Percentiles rank a stretch among this genome's conserved stretches.
phyloP scores from a whole-genome alignment of 306 rosid genomes.

The Cajanus cajan region DNA sequence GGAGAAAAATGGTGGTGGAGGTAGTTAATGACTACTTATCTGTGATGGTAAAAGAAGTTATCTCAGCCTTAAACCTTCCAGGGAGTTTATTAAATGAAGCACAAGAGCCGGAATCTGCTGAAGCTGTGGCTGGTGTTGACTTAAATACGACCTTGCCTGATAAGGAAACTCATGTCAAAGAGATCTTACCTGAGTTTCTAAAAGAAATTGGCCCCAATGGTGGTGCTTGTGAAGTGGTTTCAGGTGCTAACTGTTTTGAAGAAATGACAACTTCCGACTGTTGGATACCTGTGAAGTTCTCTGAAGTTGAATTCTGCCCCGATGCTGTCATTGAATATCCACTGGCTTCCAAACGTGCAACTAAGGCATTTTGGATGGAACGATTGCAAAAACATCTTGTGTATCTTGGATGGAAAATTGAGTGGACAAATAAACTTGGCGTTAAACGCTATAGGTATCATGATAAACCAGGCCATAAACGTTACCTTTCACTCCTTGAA shows the following conservation, averaged over 20 bases:
- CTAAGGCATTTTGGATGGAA: not conserved
- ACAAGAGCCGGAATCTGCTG: conserved; percentile 24
- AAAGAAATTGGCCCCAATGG: not conserved
- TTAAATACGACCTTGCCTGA: not conserved
- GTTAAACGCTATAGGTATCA: conserved; percentile 25
- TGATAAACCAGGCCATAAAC: conserved; percentile 6
- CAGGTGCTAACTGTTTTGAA: not conserved
- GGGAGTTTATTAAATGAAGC: conserved; percentile 25
- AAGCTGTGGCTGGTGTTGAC: conserved; percentile 17
- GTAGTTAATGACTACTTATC: conserved; percentile 48
- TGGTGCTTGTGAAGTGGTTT: conserved; percentile 26
- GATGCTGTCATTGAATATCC: conserved; percentile 45
- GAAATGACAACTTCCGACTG: not conserved
- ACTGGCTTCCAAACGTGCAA: not conserved
- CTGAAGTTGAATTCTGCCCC: conserved; percentile 47
- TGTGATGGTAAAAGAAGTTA: conserved; percentile 40
- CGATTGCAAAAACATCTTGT: conserved; percentile 50
- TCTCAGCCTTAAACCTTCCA: conserved; percentile 33
- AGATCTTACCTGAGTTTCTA: not conserved
- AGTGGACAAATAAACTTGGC: not conserved
- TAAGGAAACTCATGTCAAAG: conserved; percentile 23
- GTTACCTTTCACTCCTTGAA: conserved; percentile 43
- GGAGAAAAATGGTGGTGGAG: conserved; percentile 56
- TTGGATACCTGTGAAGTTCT: conserved; percentile 42
- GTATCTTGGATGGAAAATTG: conserved; percentile 73